Percentiles rank a stretch among this genome's conserved stretches.
These are phyloP conservation scores for Termitomyces sp. DNA, from an alignment of 768 basidiomycete species.

Conservation along the genomic window DNA sequence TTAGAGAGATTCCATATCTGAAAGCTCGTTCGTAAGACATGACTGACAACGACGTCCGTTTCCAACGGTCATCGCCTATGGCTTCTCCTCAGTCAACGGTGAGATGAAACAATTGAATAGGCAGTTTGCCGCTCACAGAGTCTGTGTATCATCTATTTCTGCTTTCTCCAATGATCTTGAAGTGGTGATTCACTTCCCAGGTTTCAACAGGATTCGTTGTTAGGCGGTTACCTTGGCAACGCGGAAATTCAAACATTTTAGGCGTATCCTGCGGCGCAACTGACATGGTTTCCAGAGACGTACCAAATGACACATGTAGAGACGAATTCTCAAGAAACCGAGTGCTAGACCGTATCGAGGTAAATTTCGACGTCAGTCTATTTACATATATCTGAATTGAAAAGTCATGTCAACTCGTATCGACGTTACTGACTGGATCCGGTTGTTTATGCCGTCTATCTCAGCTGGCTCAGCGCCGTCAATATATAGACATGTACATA, in stretches of 20 bases:
- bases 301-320: neutral
- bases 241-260: neutral
- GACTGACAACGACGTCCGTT: neutral
- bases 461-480: neutral
- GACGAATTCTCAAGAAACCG: no score
- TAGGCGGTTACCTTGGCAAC: neutral
- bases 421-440: neutral
- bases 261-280: neutral
- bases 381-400: neutral
- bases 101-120: neutral
- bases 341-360: neutral
- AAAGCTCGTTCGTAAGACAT: neutral
- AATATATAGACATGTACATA: neutral
- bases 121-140: neutral
- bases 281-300: neutral
- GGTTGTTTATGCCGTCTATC: neutral
- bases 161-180: neutral
- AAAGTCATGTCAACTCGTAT: neutral
- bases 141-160: neutral
- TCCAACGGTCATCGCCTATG: neutral
- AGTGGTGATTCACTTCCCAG: neutral
- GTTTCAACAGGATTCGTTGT: neutral
- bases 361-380: neutral
- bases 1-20: neutral
- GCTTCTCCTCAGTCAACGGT: neutral